Conservation (phyloP, 768 basidiomycete species). For the Floccularia luteovirens region DNA sequence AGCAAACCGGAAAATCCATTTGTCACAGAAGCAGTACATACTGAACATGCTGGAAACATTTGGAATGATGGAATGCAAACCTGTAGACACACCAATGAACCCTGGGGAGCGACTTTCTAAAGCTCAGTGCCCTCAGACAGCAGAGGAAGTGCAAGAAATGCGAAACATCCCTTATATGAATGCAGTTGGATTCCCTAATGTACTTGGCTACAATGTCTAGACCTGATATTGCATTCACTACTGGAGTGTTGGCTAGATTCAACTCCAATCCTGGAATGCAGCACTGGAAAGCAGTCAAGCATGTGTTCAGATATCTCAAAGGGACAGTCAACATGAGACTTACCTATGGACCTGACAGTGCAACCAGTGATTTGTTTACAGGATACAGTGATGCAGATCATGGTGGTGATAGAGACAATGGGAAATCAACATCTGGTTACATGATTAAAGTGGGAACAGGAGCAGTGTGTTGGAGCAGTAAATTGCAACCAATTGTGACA, state of each 20-base stretch:
- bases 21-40: constrained; percentile 19
- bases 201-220: constrained; percentile 18
- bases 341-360: constrained; percentile 1
- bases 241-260: constrained; percentile 13
- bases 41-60: constrained; percentile 16
- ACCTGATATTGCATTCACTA: constrained; percentile 16
- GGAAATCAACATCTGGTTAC: constrained; percentile 27
- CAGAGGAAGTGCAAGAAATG: constrained; percentile 15
- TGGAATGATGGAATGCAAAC: constrained; percentile 18
- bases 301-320: constrained; percentile 25
- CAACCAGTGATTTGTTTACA: background rate
- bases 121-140: constrained; percentile 11
- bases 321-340: constrained; percentile 19
- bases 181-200: constrained; percentile 19
- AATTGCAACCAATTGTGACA: background rate
- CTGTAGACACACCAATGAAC: constrained; percentile 22
- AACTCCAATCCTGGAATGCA: constrained; percentile 13
- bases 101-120: constrained; percentile 13
- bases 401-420: constrained; percentile 19
- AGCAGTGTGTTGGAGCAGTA: background rate
- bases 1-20: constrained; percentile 7
- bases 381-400: constrained; percentile 19
- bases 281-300: constrained; percentile 30
- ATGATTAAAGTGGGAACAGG: constrained; percentile 24
- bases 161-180: constrained; percentile 17